Evolutionary conservation across 2,329 filamentous ascomycete species (phyloP), one percentile per base, ranked within the genome.

Genomic region (Drechslerella dactyloides): DNA sequence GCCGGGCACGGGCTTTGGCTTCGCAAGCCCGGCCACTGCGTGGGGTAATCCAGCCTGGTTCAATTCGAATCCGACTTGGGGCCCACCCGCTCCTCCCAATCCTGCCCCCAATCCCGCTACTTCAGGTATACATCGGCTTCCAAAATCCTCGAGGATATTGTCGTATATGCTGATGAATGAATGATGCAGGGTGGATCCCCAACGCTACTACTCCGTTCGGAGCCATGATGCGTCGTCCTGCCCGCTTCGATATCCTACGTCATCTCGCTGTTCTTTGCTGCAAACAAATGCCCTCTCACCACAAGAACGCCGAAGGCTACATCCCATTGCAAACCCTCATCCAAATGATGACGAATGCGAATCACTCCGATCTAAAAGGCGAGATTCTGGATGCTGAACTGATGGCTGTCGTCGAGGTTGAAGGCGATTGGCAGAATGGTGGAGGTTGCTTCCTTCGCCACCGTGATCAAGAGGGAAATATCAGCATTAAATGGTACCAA

Each of bases 371-470:
- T n/a, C n/a, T n/a, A n/a, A n/a, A n/a, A n/a, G n/a, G n/a, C n/a
- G n/a, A n/a, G n/a, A n/a, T n/a, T n/a, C n/a, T n/a, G n/a, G n/a
- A n/a, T n/a, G n/a, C n/a, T n/a, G n/a, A n/a, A n/a, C n/a, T n/a
- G n/a, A 66, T 80, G 83, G 24, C 78, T 82, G 76, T 86, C 82
- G 79, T 83, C 74, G 79, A 97, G 76, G 96, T 93, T 0, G 91
- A 96, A 78, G 94, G 94, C 65, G 96, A 89, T 76, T 78, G 82
- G 1, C 86, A 88, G 69, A 97, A 97, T 76, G 94, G 94, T 51
- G 93, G 93, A 50, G 94, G 94, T n/a, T 89, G 85, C 24, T 96
- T 99, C 77, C 87, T 90, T 35, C 84, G 90, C 74, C 85, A 84
- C 72, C 83, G 84, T 42, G 84, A 86, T 54, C 82, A 64, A 1